A percentile compares a stretch with the other conserved stretches of the same genome.
Evolutionary conservation across 2,329 filamentous ascomycete species (phyloP).

Genomic region (Aspergillus calidoustus): DNA sequence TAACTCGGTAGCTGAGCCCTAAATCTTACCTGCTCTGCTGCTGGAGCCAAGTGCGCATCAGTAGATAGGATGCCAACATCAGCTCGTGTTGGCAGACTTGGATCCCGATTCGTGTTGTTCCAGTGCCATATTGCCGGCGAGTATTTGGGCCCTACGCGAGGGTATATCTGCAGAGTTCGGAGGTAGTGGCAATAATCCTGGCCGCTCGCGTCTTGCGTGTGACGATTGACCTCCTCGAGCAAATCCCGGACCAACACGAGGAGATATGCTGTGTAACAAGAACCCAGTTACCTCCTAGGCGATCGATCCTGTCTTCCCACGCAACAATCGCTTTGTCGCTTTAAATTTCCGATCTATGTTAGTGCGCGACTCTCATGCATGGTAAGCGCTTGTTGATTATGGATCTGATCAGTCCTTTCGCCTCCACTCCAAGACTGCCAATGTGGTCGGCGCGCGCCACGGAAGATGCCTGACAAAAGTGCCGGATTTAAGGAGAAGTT

Average conservation of each 20-base stretch:
- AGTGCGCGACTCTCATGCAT: background rate
- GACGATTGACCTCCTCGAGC: slow-evolving; percentile 3
- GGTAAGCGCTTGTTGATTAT: background rate
- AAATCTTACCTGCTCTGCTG: background rate
- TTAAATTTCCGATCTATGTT: slow-evolving; percentile 1
- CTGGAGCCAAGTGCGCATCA: background rate
- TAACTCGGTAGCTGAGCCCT: background rate
- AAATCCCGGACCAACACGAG: slow-evolving; percentile 18
- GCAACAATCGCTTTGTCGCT: background rate
- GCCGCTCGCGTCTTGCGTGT: slow-evolving; percentile 11
- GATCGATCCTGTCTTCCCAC: slow-evolving; percentile 1
- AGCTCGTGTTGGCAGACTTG: background rate
- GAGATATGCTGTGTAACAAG: slow-evolving; percentile 6
- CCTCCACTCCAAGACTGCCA: background rate
- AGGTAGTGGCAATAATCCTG: slow-evolving; percentile 9
- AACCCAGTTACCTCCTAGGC: background rate
- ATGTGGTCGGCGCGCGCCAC: background rate
- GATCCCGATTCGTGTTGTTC: slow-evolving; percentile 4
- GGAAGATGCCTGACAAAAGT: background rate
- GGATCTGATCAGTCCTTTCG: background rate
- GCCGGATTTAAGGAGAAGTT: background rate
- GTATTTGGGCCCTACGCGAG: background rate
- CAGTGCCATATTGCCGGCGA: background rate
- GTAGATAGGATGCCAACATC: slow-evolving; percentile 1
- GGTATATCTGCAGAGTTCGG: background rate